A percentile compares a stretch with the other conserved stretches of the same genome.
Evolutionary conservation across 768 basidiomycete genomes (phyloP).

Genomic region (Coprinellus micaceus): DNA sequence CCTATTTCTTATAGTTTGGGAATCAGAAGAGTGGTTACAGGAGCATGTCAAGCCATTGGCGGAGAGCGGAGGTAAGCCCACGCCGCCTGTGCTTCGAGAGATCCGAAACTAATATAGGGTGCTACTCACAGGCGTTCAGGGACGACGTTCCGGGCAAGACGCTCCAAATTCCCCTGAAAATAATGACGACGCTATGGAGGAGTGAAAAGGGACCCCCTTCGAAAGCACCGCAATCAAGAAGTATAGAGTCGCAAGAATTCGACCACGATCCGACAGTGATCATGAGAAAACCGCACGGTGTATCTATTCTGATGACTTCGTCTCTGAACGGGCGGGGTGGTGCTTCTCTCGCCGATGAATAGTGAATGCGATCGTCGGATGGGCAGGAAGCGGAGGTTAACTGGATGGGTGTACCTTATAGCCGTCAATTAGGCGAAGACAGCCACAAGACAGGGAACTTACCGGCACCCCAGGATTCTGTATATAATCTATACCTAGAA

Average conservation of each 20-base stretch:
- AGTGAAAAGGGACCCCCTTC: slow-evolving; percentile 30
- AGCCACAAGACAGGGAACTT: neutral
- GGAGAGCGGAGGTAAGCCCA: slow-evolving; percentile 62
- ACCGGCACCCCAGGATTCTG: neutral
- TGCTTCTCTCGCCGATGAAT: neutral
- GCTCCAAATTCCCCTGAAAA: slow-evolving; percentile 28
- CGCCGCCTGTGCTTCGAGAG: slow-evolving; percentile 3
- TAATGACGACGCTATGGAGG: slow-evolving; percentile 63
- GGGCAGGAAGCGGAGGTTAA: neutral
- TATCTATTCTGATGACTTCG: neutral
- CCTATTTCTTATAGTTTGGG: slow-evolving; percentile 69
- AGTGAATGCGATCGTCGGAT: neutral
- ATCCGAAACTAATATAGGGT: neutral
- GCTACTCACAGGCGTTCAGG: slow-evolving; percentile 48
- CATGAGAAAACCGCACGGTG: neutral
- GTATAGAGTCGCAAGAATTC: neutral
- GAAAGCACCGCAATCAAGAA: neutral
- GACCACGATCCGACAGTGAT: too few relatives aligned
- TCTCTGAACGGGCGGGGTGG: neutral
- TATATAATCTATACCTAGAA: slow-evolving; percentile 29
- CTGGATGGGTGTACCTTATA: neutral
- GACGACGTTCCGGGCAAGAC: slow-evolving; percentile 34
- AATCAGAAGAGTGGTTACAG: slow-evolving; percentile 90
- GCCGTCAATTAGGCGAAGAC: neutral
- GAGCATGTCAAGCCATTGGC: slow-evolving; percentile 76